A percentile compares a stretch with the other conserved stretches of the same genome.
phyloP scores from a whole-genome alignment of 192 early-diverging fungal genomes.

The Entomortierella chlamydospora region DNA sequence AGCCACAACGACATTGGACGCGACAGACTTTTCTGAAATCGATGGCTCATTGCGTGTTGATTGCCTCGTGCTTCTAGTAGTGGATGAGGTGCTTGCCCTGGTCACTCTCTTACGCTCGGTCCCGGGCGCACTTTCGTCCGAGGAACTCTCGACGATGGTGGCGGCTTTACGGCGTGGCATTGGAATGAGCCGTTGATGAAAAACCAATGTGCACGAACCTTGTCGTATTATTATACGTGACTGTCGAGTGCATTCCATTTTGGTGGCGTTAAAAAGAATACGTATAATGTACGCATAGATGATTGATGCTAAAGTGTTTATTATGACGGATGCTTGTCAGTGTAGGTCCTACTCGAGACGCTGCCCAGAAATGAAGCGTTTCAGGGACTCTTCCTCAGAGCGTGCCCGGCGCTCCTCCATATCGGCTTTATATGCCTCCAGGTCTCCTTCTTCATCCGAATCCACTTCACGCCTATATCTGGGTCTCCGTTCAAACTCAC shows the following conservation, averaged over 20 bases:
- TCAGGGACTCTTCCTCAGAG: conserved; percentile 41
- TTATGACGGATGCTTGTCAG: background rate
- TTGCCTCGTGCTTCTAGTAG: background rate
- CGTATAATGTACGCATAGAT: too few relatives aligned
- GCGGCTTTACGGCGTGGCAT: background rate
- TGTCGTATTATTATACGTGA: background rate
- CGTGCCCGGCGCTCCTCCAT: conserved; percentile 34
- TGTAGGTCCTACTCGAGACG: conserved; percentile 20
- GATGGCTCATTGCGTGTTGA: background rate
- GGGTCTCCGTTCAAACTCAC: conserved; percentile 16
- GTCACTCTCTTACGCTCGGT: background rate
- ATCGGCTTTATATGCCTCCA: conserved; percentile 45
- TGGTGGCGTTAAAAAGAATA: background rate
- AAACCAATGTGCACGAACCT: background rate
- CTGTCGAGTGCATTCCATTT: background rate
- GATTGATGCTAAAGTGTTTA: background rate
- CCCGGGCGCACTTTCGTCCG: background rate
- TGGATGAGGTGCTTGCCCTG: background rate
- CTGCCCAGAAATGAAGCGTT: conserved; percentile 37
- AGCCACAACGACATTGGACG: background rate
- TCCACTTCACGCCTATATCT: conserved; percentile 38
- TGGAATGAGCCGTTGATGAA: background rate
- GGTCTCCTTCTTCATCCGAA: conserved; percentile 30
- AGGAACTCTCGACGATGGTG: background rate
- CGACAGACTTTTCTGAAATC: background rate